Evolutionary conservation across 2,329 filamentous ascomycete genomes (phyloP).

Genomic region (Zasmidium cellare): DNA sequence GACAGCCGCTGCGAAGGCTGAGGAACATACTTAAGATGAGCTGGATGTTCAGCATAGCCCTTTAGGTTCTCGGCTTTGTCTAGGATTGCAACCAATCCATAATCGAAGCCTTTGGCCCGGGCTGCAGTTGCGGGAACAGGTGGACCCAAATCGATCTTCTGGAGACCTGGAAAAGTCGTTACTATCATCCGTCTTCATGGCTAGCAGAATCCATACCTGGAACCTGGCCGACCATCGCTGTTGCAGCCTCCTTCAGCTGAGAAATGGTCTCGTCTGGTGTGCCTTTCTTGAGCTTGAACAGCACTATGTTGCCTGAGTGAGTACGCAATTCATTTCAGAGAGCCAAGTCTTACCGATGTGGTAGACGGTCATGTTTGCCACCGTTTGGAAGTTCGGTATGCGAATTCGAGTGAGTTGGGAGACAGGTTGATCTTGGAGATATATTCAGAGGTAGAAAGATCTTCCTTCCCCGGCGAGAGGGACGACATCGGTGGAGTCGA

Average conservation of each 20-base stretch:
- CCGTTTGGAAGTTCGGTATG: no score
- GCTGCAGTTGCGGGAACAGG: slow-evolving; percentile 43
- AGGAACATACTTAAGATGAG: slow-evolving; percentile 43
- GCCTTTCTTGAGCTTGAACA: slow-evolving; percentile 27
- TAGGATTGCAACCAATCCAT: slow-evolving; percentile 48
- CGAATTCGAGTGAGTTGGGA: not conserved
- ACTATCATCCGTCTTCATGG: not conserved
- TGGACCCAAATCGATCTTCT: slow-evolving; percentile 23
- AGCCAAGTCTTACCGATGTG: slow-evolving; percentile 17
- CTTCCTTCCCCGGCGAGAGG: not conserved
- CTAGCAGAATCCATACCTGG: slow-evolving; percentile 11
- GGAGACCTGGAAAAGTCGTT: slow-evolving; percentile 12
- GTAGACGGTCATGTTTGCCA: slow-evolving; percentile 21
- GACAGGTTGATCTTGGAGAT: not conserved
- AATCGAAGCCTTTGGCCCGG: slow-evolving; percentile 46
- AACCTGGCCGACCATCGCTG: slow-evolving; percentile 23
- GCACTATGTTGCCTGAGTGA: slow-evolving; percentile 12
- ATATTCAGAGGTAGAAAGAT: not conserved
- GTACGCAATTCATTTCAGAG: not conserved
- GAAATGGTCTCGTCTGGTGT: slow-evolving; percentile 18
- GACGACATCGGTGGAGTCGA: not conserved
- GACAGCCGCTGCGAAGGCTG: not conserved
- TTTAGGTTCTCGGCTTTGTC: slow-evolving; percentile 45
- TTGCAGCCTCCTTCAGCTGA: slow-evolving; percentile 19
- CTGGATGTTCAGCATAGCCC: slow-evolving; percentile 47